These are phyloP conservation scores for Pseudognaphalium luteoalbum DNA, from an alignment of 129 eudicot species.

Conservation along the genomic window DNA sequence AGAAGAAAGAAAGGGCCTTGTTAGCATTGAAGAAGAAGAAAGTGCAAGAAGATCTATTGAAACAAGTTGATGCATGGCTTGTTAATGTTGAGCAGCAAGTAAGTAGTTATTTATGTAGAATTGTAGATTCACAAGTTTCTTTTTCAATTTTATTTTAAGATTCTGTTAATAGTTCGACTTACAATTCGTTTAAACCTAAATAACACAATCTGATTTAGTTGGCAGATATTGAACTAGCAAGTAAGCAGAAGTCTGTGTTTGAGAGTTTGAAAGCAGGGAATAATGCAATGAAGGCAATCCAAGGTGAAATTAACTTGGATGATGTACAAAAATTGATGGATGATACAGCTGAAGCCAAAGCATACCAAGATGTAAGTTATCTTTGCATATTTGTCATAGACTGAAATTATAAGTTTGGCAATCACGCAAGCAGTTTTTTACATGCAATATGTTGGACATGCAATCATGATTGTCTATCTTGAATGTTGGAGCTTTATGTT, in stretches of 20 bases:
- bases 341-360: slow-evolving; percentile 98
- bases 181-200: background rate
- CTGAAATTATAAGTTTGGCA: background rate
- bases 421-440: background rate
- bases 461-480: slow-evolving; percentile 5
- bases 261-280: slow-evolving; percentile 94
- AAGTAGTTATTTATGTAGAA: slow-evolving; percentile 26
- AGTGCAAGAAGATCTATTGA: slow-evolving; percentile 85
- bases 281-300: slow-evolving; percentile 86
- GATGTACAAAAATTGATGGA: slow-evolving; percentile 98
- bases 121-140: background rate
- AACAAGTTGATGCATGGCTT: slow-evolving; percentile 88
- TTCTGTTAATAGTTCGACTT: background rate
- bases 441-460: background rate
- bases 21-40: slow-evolving; percentile 83
- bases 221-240: slow-evolving; percentile 96
- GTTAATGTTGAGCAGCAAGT: slow-evolving; percentile 95
- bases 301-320: slow-evolving; percentile 85
- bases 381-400: background rate
- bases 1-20: slow-evolving; percentile 91
- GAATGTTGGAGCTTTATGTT: background rate
- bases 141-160: background rate
- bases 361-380: slow-evolving; percentile 88
- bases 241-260: slow-evolving; percentile 97
- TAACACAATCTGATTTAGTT: slow-evolving; percentile 46